phyloP scores from a whole-genome alignment of 2,329 filamentous ascomycete species.

The Mycosphaerella arachidis region DNA sequence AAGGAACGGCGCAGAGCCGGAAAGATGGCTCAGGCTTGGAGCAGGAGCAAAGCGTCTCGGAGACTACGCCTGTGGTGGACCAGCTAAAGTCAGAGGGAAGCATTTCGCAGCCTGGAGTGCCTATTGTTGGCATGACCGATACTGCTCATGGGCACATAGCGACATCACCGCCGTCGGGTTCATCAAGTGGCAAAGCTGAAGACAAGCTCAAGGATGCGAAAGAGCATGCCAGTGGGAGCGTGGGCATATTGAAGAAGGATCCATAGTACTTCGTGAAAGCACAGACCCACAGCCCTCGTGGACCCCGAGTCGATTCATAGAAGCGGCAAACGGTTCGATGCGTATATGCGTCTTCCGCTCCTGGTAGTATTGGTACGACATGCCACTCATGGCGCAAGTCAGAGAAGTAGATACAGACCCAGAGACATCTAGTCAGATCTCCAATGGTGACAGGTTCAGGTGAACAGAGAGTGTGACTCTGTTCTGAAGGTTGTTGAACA shows the following conservation, averaged over 20 bases:
- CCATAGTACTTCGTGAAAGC: background rate
- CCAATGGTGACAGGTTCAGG: too few species aligned
- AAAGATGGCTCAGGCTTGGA: background rate
- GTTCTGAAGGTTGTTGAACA: too few species aligned
- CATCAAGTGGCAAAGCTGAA: constrained; percentile 41
- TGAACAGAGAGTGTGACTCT: too few species aligned
- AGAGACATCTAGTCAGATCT: too few species aligned
- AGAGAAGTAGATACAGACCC: too few species aligned
- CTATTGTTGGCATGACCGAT: constrained; percentile 25
- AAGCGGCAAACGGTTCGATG: background rate
- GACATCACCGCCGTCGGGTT: constrained; percentile 34
- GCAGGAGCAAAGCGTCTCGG: constrained; percentile 7
- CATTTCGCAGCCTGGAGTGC: constrained; percentile 25
- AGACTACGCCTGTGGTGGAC: background rate
- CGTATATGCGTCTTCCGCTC: too few species aligned
- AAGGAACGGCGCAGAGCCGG: background rate
- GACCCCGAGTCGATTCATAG: background rate
- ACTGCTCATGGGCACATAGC: constrained; percentile 24
- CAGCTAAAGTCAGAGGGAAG: constrained; percentile 21
- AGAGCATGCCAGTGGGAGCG: constrained; percentile 11
- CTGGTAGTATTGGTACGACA: too few species aligned
- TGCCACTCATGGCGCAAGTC: too few species aligned
- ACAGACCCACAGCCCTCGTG: too few species aligned
- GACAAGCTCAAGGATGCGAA: constrained; percentile 32
- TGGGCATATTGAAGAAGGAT: constrained; percentile 12